Base-by-base conservation (phyloP, 192 early-diverging fungal genomes). In the Entomortierella parvispora region DNA sequence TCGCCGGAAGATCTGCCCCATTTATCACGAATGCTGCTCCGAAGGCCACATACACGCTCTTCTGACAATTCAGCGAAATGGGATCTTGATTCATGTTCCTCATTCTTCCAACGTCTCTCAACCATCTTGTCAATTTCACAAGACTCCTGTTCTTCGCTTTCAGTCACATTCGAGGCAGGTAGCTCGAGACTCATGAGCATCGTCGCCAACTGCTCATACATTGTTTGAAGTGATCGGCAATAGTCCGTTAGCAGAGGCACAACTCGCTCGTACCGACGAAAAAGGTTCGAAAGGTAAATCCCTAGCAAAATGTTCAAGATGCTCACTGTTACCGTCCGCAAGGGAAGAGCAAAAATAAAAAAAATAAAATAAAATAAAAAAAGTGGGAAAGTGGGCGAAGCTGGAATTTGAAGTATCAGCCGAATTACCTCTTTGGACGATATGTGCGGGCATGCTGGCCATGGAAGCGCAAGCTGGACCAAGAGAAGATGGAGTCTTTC, bases 381-480 rank as follows among this genome's bases (percentile, higher is more conserved):
- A 2, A 45, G 22, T 50, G 40, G 4, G 20, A 28, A 44, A 4
- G 26, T 1, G 17, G 17, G 17, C 26, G 22, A 33, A 20, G 47
- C 7, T 15, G 25, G 3, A 29, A 34, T 1, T n/a, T 5, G 42
- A 32, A 31, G 29, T 53, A 9, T 55, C 18, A n/a, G 0, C 5
- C 17, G n/a, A n/a, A 9, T 40, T 71, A 84, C 84, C 81, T 81
- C 84, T 51, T 33, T 80, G 56, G 18, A 85, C 80, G 29, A 81
- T 52, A 14, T 49, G 25, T 2, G 61, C 9, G 2, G 81, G 75
- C 28, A 86, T 63, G 1, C 72, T 64, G 3, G 83, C 84, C 28
- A 81, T 71, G 17, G 72, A 49, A 22, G 85, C 85, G 67, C 81
- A 83, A 47, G 72, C 81, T 15, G 77, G 76, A 2, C 85, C 87